Percentiles rank a stretch among this genome's conserved stretches.
phyloP scores from a whole-genome alignment of 2,329 filamentous ascomycete species.

The Stemphylium vesicarium region DNA sequence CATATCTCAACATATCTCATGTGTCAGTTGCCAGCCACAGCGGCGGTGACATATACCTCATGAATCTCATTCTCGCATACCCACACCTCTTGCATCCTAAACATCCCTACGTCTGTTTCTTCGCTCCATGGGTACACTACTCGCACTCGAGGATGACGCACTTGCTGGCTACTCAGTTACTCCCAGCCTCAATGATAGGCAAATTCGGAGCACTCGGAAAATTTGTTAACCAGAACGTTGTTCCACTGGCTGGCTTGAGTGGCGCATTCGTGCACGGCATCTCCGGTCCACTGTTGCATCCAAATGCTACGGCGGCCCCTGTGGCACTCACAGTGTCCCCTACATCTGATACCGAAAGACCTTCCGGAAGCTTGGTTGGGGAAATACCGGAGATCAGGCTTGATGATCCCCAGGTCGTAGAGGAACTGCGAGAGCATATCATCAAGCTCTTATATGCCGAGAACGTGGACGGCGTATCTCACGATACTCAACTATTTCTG shows the following conservation, averaged over 20 bases:
- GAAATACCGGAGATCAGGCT: slow-evolving; percentile 7
- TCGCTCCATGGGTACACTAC: slow-evolving; percentile 43
- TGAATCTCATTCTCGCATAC: slow-evolving; percentile 38
- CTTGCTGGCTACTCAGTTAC: slow-evolving; percentile 31
- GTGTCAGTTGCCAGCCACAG: slow-evolving; percentile 44
- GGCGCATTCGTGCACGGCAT: slow-evolving; percentile 23
- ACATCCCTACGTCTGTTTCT: slow-evolving; percentile 38
- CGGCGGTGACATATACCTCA: slow-evolving; percentile 38
- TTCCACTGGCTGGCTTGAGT: slow-evolving; percentile 31
- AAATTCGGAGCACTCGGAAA: slow-evolving; percentile 27
- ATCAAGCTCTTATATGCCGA: slow-evolving; percentile 36
- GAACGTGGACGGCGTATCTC: slow-evolving; percentile 32
- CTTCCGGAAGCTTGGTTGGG: slow-evolving; percentile 1
- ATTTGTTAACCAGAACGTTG: slow-evolving; percentile 33
- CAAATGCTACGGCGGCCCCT: slow-evolving; percentile 16
- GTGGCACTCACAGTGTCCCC: slow-evolving; percentile 17
- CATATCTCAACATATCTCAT: slow-evolving; percentile 36
- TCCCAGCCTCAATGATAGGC: slow-evolving; percentile 35
- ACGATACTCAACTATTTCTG: slow-evolving; percentile 37
- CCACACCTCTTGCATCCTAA: slow-evolving; percentile 35
- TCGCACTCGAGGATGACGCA: slow-evolving; percentile 31
- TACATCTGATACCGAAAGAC: slow-evolving; percentile 1
- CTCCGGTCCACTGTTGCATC: slow-evolving; percentile 12
- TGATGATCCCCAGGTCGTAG: slow-evolving; percentile 26
- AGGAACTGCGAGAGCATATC: slow-evolving; percentile 32